phyloP scores from a whole-genome alignment of 176 grass and related monocot genomes.

The Avena atlantica region DNA sequence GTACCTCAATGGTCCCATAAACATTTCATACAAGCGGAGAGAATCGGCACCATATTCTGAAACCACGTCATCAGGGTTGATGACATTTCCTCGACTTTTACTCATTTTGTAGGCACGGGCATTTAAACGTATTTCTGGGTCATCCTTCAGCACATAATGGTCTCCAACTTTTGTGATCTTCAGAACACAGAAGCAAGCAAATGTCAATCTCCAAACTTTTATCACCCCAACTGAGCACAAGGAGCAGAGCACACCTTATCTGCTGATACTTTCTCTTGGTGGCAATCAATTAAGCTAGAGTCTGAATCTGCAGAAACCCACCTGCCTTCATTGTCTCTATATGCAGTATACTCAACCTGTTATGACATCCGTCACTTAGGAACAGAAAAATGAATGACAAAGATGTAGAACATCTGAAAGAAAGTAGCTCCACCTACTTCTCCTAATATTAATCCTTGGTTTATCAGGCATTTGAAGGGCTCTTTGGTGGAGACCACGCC shows the following conservation, averaged over 20 bases:
- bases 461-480: slow-evolving; percentile 97
- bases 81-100: slow-evolving; percentile 98
- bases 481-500: slow-evolving; percentile 95
- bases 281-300: slow-evolving; percentile 57
- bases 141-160: slow-evolving; percentile 87
- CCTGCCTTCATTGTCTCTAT: slow-evolving; percentile 74
- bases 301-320: slow-evolving; percentile 80
- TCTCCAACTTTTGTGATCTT: slow-evolving; percentile 92
- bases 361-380: slow-evolving; percentile 45
- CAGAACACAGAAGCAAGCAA: slow-evolving; percentile 33
- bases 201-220: slow-evolving; percentile 12
- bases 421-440: slow-evolving; percentile 72
- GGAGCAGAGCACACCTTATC: slow-evolving; percentile 65
- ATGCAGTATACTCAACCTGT: slow-evolving; percentile 92
- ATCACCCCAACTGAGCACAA: slow-evolving; percentile 28
- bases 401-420: slow-evolving; percentile 5
- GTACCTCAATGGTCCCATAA: slow-evolving; percentile 98
- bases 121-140: slow-evolving; percentile 69
- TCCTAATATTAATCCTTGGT: slow-evolving; percentile 98
- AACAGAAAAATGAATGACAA: slow-evolving; percentile 15
- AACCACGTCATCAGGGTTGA: slow-evolving; percentile 98
- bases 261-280: slow-evolving; percentile 81
- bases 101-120: slow-evolving; percentile 96
- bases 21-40: slow-evolving; percentile 99
- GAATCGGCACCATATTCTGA: slow-evolving; percentile 96